Base-by-base conservation (phyloP, 192 early-diverging fungal species). In the Podila epicladia region DNA sequence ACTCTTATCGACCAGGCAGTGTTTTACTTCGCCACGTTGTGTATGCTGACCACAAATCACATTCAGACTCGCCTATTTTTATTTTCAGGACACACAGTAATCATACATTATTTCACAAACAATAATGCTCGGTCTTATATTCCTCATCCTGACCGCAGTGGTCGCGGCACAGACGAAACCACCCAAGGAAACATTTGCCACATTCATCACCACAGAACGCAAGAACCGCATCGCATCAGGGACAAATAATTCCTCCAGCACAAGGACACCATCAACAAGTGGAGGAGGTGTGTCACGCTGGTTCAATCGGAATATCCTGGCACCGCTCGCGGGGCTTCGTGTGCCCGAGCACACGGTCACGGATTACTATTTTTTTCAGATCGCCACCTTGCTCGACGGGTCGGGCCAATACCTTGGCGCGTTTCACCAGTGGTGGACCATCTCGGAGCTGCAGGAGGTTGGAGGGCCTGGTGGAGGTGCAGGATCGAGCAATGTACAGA, bases 341-440 rank as follows among this genome's bases (percentile, higher is more conserved):
- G 65, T 85, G 9, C 84, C 84, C 20, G 74, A 82, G 26, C 73
- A 78, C 15, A 82, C 72, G 9, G 62, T 64, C 41, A 71, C 64
- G 2, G 80, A 85, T 33, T 85, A 82, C 62, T 74, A 68, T 26
- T 67, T 71, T 38, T 85, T 85, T 57, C 64, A 29, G 5, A 61
- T 85, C 15, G 84, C 80, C 9, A 71, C 69, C 0, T 37, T 82
- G 17, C 71, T 67, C 33, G 74, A 85, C 29, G 79, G 74, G 6
- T 67, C 78, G 17, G 84, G 74, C 35, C 61, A 64, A 19, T 85
- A 85, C 57, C 32, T 85, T 24, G 84, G 84, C 29, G 29, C 76
- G 17, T 74, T 73, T 22, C 59, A 72, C 9, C 58, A 72, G 33
- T 85, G 84, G 84, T 85, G 65, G 68, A 31, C 73, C 35, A 57